Percentiles rank a stretch among this genome's conserved stretches.
phyloP scores from a whole-genome alignment of 148 eudicot genomes.

The Chenopodium berlandieri region DNA sequence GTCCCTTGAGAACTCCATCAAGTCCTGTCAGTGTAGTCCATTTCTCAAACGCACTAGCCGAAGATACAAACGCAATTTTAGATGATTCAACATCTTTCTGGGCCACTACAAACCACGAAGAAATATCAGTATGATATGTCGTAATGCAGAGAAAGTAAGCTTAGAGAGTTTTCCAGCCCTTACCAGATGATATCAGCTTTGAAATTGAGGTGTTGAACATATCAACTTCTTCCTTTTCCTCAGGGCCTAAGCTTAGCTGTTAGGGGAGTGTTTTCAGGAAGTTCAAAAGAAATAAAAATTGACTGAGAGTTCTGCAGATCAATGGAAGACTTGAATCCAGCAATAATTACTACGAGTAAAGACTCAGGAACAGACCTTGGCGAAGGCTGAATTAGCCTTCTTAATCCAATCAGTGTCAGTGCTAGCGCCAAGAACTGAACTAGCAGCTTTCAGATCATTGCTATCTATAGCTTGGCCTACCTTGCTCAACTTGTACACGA shows the following conservation, averaged over 20 bases:
- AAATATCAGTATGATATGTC: not conserved
- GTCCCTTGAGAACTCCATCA: conserved; percentile 77
- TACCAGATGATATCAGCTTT: conserved; percentile 76
- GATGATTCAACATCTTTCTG: conserved; percentile 63
- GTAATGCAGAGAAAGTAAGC: not conserved
- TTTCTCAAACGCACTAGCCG: conserved; percentile 86
- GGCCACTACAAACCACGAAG: conserved; percentile 39
- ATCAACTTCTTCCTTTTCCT: conserved; percentile 72
- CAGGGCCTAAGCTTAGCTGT: conserved; percentile 70
- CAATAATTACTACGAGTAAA: not conserved
- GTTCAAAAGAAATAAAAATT: not conserved
- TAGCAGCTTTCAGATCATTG: conserved; percentile 70
- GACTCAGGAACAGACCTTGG: conserved; percentile 42
- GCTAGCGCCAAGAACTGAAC: conserved; percentile 64
- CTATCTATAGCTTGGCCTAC: conserved; percentile 96
- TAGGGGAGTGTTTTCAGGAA: not conserved
- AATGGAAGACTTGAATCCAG: not conserved
- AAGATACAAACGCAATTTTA: conserved; percentile 78
- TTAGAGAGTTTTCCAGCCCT: not conserved
- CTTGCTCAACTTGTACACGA: conserved; percentile 75
- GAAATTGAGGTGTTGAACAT: conserved; percentile 63
- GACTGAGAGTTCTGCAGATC: not conserved
- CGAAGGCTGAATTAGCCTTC: conserved; percentile 78
- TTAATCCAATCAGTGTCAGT: conserved; percentile 73
- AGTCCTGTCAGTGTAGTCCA: conserved; percentile 82